Conservation (phyloP, 768 basidiomycete species). For the Hortiboletus flavorubellus region DNA sequence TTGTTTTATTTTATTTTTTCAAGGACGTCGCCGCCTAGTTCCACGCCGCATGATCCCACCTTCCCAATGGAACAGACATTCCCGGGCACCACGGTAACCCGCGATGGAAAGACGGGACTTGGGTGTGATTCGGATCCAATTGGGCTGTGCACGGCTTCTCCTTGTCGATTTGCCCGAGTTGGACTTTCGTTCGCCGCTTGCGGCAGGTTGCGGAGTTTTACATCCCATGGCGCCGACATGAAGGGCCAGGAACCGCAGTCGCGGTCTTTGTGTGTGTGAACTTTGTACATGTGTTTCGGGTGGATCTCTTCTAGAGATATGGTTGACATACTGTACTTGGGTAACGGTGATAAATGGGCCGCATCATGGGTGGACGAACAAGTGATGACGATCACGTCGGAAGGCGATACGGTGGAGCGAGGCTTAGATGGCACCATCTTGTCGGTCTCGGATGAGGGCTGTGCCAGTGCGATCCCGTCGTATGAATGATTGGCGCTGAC, state of each 20-base stretch:
- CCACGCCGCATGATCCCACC: background rate
- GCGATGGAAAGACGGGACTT: background rate
- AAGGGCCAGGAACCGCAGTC: conserved; percentile 16
- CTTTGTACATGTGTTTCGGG: background rate
- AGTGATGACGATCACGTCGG: conserved; percentile 8
- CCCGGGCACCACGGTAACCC: conserved; percentile 8
- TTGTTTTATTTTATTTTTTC: too few species aligned
- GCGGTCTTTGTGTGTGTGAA: background rate
- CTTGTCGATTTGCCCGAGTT: background rate
- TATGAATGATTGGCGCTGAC: background rate
- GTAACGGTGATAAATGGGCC: conserved; percentile 2
- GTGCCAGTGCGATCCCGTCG: background rate
- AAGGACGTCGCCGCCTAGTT: too few species aligned
- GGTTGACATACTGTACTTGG: background rate
- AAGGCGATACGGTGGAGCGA: conserved; percentile 8
- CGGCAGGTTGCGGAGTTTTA: background rate
- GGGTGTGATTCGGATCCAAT: too few species aligned
- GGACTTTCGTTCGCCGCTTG: background rate
- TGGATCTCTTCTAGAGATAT: background rate
- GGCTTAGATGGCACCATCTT: background rate
- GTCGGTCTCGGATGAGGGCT: background rate
- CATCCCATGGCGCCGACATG: background rate
- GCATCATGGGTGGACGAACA: background rate
- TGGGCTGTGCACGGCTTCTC: background rate
- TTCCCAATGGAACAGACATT: background rate